Evolutionary conservation across 2,329 filamentous ascomycete genomes (phyloP), one percentile per base, ranked within the genome.

Genomic region (Leptographium flavum): DNA sequence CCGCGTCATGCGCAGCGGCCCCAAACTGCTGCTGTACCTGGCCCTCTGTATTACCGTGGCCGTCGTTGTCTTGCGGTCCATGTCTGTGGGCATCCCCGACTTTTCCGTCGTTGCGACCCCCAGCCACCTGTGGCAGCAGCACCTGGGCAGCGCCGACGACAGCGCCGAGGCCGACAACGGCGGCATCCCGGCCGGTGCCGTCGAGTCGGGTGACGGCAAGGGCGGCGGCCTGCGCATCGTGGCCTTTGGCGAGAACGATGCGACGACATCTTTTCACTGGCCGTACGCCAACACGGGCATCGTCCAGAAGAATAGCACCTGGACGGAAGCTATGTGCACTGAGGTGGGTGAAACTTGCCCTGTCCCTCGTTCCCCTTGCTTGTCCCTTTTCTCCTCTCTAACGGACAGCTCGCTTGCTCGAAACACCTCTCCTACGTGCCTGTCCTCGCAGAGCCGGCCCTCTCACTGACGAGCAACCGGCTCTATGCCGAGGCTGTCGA

Each of bases 381-480:
- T 32, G 3, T 9, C 31, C 2, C 21, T 13, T 21, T 13, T 6
- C n/a, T n/a, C 14, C 8, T 15, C 35, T 22, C 14, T 17, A 22
- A 11, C 25, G 10, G 23, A 39, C 42, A 74, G 71, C 57, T 74
- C 9, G 53, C 60, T 23, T 75, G 71, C 56, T 59, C 61, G 15
- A 61, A 59, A 2, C 61, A 71, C 42, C 50, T 68, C 19, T 73
- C 70, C 1, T 63, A 70, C 44, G 57, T 71, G 1, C 70, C 71
- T 3, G 35, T 19, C 27, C 33, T 51, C 19, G 27, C 42, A 7
- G 21, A 31, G n/a, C 49, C 52, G 5, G 44, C 23, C 15, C 43
- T 45, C 6, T 65, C 73, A 40, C 64, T 73, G 28, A 81, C 61
- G 2, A 70, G 67, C 49, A 87, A 70, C 50, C 52, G 60, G 28